These are phyloP conservation scores for Podaxis sp. DNA, from an alignment of 768 basidiomycete genomes.

Conservation along the genomic window DNA sequence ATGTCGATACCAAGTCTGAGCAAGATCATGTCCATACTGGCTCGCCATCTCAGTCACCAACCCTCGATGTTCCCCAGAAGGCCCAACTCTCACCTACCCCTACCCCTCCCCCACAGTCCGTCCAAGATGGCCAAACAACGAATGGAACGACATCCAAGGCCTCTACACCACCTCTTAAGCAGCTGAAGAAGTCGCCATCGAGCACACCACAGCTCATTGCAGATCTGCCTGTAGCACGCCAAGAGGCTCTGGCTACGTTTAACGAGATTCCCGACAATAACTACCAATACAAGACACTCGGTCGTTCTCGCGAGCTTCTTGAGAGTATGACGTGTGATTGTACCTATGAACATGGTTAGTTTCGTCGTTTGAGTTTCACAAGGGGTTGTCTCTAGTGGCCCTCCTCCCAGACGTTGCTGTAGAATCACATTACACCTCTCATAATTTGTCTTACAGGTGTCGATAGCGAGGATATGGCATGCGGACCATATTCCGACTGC, in stretches of 20 bases:
- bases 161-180: slow-evolving; percentile 38
- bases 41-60: slow-evolving; percentile 35
- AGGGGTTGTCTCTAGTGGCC: slow-evolving; percentile 3
- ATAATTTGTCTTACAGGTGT: slow-evolving; percentile 43
- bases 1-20: slow-evolving; percentile 33
- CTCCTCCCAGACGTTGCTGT: background rate
- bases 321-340: slow-evolving; percentile 98
- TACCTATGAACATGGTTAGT: slow-evolving; percentile 78
- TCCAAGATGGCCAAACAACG: slow-evolving; percentile 19
- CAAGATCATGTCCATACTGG: slow-evolving; percentile 12
- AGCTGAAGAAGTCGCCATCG: slow-evolving; percentile 27
- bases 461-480: slow-evolving; percentile 66
- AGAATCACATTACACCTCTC: slow-evolving; percentile 16
- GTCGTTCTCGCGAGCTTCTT: slow-evolving; percentile 82
- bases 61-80: slow-evolving; percentile 32
- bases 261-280: slow-evolving; percentile 72
- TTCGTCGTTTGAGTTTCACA: slow-evolving; percentile 17
- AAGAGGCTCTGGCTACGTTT: slow-evolving; percentile 72
- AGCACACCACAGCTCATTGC: slow-evolving; percentile 68
- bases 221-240: slow-evolving; percentile 75
- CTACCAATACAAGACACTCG: slow-evolving; percentile 86
- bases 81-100: slow-evolving; percentile 32
- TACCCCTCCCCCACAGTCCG: slow-evolving; percentile 30
- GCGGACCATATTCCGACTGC: slow-evolving; percentile 88
- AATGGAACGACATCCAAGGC: slow-evolving; percentile 37